These are phyloP conservation scores for Skeletonema costatum DNA, from an alignment of 108 stramenopile species.

Conservation along the genomic window DNA sequence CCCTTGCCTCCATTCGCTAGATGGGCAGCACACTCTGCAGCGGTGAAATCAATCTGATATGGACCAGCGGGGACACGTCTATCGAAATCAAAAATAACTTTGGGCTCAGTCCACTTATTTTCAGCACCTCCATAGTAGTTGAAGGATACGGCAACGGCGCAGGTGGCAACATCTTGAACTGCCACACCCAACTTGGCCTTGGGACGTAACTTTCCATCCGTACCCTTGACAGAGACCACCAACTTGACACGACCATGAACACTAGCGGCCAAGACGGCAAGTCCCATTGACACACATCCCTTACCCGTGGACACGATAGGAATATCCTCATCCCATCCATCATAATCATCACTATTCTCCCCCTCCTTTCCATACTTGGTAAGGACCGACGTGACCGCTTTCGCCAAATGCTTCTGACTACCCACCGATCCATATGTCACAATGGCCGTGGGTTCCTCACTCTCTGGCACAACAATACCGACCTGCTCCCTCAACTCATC, in stretches of 20 bases:
- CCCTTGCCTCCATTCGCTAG: constrained; percentile 19
- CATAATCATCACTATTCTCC: constrained; percentile 53
- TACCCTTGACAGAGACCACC: constrained; percentile 48
- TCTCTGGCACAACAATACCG: constrained; percentile 66
- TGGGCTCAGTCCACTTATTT: constrained; percentile 70
- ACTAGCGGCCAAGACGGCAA: constrained; percentile 75
- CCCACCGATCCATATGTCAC: constrained; percentile 66
- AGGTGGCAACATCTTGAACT: constrained; percentile 75
- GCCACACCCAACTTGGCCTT: constrained; percentile 60
- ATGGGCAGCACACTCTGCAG: constrained; percentile 79
- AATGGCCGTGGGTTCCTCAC: constrained; percentile 67
- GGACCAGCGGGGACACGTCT: constrained; percentile 90
- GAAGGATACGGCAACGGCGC: constrained; percentile 72
- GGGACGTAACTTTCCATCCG: constrained; percentile 54
- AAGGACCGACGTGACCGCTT: constrained; percentile 39
- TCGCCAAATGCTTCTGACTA: constrained; percentile 51
- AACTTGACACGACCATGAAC: constrained; percentile 67
- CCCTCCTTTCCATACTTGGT: constrained; percentile 36
- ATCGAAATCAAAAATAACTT: constrained; percentile 89
- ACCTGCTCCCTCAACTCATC: constrained; percentile 58
- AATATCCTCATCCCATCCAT: constrained; percentile 63
- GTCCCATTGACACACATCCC: constrained; percentile 70
- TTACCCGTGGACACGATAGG: constrained; percentile 59
- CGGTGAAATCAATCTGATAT: constrained; percentile 73
- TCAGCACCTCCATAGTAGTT: constrained; percentile 69